Evolutionary conservation across 202 grass and related monocot genomes (phyloP), one percentile per base, ranked within the genome.

Genomic region (Thinopyrum obtusiflorum): DNA sequence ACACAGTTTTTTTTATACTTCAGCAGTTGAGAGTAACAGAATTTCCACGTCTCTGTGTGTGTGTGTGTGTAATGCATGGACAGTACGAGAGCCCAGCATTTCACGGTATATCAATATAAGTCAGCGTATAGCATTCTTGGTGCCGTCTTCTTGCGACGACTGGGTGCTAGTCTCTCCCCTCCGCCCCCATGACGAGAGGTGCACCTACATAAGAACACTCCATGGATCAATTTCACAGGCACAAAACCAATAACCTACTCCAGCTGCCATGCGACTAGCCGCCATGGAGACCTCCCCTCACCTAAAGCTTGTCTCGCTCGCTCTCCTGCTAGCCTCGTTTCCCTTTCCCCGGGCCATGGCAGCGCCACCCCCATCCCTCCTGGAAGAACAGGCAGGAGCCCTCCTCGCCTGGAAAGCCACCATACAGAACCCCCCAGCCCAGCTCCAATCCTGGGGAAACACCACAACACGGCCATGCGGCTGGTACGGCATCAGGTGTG

Each of bases 351-450:
- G 0, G 13, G 12, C 6, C 62, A 31, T 31, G 26, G 26, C 26
- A 0, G 26, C 3, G 0, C 62, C 13, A 31, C 27, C 62, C 0
- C 2, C 53, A 0, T 1, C 7, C 18, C 2, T n/a, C 62, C 13
- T 65, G 1, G 62, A 65, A 65, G 62, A 65, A 31, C 62, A 65
- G 14, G 13, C 62, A 0, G 62, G 12, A 15, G 62, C 62, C 1
- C 26, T 65, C 26, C 62, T 65, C 1, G 26, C 62, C 27, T 65
- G 62, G 62, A 65, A 31, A 65, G 26, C 62, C 26, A 65, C 62
- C 26, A 14, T 65, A 0, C 13, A 65, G 0, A 65, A 2, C 62
- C 62, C 26, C 0, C 62, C 62, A 8, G 11, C 62, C 62, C 12
- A 17, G 62, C 62, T 65, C 0, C 1, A 0, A 0, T 65, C 62